Evolutionary conservation across 2,329 filamentous ascomycete genomes (phyloP), one percentile per base, ranked within the genome.

Genomic region (Pseudofabraea citricarpa): DNA sequence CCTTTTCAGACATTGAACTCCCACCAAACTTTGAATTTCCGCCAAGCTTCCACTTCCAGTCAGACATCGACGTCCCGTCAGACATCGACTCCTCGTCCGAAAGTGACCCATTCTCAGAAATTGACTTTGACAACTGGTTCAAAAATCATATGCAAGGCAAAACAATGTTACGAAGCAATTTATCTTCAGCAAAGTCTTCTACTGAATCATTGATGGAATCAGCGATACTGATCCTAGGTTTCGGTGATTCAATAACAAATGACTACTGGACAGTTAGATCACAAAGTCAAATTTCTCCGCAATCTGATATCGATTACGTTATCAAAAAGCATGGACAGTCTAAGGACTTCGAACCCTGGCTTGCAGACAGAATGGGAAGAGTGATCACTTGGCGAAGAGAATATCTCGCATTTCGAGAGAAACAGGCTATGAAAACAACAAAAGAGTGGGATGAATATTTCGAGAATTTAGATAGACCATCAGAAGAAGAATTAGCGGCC

Each of bases 311-410:
- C n/a, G 31, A 31, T 10, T 31, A 41, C 27, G 32, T 47, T 22
- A 21, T 41, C 13, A 41, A 47, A 24, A 44, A 44, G 29, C 43
- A 47, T 35, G 35, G 31, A 4, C 4, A 21, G 23, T 13, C 33
- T 10, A 44, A 18, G 35, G 19, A 6, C 12, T n/a, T 18, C 9
- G 16, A 38, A n/a, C 4, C 18, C 5, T 52, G 46, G 47, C 37
- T 58, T 8, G 38, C 44, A 8, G 27, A 29, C 3, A 45, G 59
- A 10, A 42, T 62, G 0, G 59, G 59, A 1, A 50, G 47, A 20
- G 49, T 55, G 2, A 59, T 58, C 29, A 49, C 59, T 3, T 50
- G 54, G 36, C 49, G 56, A 19, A 37, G 59, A 38, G 52, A 56
- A 13, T 59, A 55, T 27, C 41, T 61, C 21, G 44, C 49, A 4